Evolutionary conservation across 1,139 yeast genomes (phyloP).

Genomic region (Lipomyces yarrowii): DNA sequence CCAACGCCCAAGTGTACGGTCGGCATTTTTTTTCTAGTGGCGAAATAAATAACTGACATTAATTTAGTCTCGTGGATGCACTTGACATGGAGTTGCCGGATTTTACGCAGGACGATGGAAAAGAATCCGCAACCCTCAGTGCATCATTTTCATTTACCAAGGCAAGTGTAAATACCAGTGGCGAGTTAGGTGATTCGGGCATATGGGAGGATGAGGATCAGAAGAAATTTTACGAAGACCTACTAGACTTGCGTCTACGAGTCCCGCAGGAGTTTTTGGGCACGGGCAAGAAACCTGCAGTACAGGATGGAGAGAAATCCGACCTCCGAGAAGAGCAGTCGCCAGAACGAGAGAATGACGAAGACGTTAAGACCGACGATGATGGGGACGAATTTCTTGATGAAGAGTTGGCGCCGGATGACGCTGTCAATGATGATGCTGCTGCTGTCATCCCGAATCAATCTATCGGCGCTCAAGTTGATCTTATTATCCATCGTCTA

Average conservation of each 20-base stretch:
- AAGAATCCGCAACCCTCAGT: slow-evolving; percentile 20
- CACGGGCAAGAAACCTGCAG: slow-evolving; percentile 24
- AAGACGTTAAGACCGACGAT: slow-evolving; percentile 28
- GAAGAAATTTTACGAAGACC: slow-evolving; percentile 59
- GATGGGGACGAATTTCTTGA: slow-evolving; percentile 27
- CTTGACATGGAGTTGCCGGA: slow-evolving; percentile 46
- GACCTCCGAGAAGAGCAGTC: slow-evolving; percentile 42
- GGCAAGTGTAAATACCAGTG: slow-evolving; percentile 26
- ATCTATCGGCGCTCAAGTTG: slow-evolving; percentile 35
- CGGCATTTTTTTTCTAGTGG: background rate
- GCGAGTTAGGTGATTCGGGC: slow-evolving; percentile 32
- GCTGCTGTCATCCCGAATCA: slow-evolving; percentile 12
- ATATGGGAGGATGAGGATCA: slow-evolving; percentile 73
- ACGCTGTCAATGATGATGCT: slow-evolving; percentile 23
- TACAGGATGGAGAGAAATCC: slow-evolving; percentile 23
- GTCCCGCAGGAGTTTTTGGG: slow-evolving; percentile 50
- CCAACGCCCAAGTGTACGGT: slow-evolving; percentile 45
- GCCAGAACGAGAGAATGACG: slow-evolving; percentile 38
- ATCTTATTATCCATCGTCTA: slow-evolving; percentile 28
- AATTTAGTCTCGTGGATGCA: slow-evolving; percentile 48
- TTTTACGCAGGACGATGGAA: slow-evolving; percentile 35
- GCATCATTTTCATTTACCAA: slow-evolving; percentile 35
- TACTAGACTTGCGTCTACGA: slow-evolving; percentile 57
- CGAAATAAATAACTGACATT: background rate
- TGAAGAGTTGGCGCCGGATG: slow-evolving; percentile 27